Evolutionary conservation across 179 eudicot species (phyloP).

Genomic region (Pouteria campechiana): DNA sequence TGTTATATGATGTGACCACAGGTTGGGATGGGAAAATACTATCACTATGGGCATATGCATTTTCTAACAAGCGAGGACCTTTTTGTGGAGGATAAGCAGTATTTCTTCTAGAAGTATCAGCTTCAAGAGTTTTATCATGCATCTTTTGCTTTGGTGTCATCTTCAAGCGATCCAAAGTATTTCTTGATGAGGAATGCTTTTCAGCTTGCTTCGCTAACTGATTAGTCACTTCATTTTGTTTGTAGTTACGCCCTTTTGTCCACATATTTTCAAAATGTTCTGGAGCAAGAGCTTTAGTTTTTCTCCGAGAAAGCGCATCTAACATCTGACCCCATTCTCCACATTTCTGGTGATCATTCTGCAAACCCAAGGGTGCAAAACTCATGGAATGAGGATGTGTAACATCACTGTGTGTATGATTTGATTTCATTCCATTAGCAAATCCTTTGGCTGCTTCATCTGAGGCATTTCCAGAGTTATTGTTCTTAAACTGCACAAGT

Average conservation of each 20-base stretch:
- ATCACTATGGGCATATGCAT: slow-evolving; percentile 10
- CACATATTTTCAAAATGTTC: slow-evolving; percentile 94
- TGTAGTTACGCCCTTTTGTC: slow-evolving; percentile 79
- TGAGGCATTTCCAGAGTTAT: slow-evolving; percentile 19
- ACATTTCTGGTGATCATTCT: slow-evolving; percentile 36
- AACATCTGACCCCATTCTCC: slow-evolving; percentile 78
- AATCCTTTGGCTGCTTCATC: slow-evolving; percentile 23
- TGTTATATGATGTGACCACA: slow-evolving; percentile 24
- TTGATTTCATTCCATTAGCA: slow-evolving; percentile 17
- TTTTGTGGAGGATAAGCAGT: slow-evolving; percentile 11
- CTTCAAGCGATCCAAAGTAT: slow-evolving; percentile 18
- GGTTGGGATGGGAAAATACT: slow-evolving; percentile 17
- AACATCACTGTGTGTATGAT: slow-evolving; percentile 57
- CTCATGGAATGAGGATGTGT: slow-evolving; percentile 70
- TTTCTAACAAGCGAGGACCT: slow-evolving; percentile 14
- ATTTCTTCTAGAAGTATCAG: slow-evolving; percentile 11
- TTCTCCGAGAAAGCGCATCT: slow-evolving; percentile 59
- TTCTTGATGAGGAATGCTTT: slow-evolving; percentile 21
- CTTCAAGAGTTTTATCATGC: slow-evolving; percentile 17
- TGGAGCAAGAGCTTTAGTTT: slow-evolving; percentile 83
- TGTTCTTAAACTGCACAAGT: slow-evolving; percentile 59
- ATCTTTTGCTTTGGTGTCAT: slow-evolving; percentile 21
- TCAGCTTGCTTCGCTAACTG: slow-evolving; percentile 13
- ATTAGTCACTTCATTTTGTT: slow-evolving; percentile 25
- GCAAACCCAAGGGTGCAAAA: slow-evolving; percentile 32